A percentile compares a stretch with the other conserved stretches of the same genome.
phyloP scores from a whole-genome alignment of 139 green algal genomes.

The Tetraselmis chui region DNA sequence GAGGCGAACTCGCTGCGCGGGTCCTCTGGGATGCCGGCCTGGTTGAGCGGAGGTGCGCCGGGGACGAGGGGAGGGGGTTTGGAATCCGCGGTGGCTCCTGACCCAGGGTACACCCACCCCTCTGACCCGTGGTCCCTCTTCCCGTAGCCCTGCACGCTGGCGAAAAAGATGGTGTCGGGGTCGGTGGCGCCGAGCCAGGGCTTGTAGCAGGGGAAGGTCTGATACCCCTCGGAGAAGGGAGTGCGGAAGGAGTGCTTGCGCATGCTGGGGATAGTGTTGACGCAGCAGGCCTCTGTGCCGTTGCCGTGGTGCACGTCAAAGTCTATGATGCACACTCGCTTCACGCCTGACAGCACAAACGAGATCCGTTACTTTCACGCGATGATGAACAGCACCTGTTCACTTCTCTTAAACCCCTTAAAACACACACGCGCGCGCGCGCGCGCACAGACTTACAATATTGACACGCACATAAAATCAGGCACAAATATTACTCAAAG shows the following conservation, averaged over 20 bases:
- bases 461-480: too few species aligned
- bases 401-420: too few species aligned
- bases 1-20: conserved; percentile 50
- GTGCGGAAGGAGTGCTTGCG: conserved; percentile 39
- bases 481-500: too few species aligned
- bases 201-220: conserved; percentile 64
- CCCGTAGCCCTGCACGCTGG: conserved; percentile 38
- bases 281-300: conserved; percentile 68
- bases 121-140: conserved; percentile 4
- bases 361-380: too few species aligned
- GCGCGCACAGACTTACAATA: too few species aligned
- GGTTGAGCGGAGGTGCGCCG: not conserved
- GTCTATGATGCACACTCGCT: conserved; percentile 76
- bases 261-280: conserved; percentile 36
- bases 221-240: conserved; percentile 60
- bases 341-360: conserved; percentile 54
- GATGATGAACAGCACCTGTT: too few species aligned
- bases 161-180: conserved; percentile 82
- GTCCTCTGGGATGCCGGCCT: conserved; percentile 31
- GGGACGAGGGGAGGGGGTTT: not conserved
- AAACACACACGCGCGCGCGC: too few species aligned
- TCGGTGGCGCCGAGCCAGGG: conserved; percentile 83
- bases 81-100: conserved; percentile 70
- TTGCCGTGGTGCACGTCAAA: conserved; percentile 94
- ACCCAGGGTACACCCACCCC: conserved; percentile 73